Conservation (phyloP, 305 asterid genomes). For the Fraxinus albicans region DNA sequence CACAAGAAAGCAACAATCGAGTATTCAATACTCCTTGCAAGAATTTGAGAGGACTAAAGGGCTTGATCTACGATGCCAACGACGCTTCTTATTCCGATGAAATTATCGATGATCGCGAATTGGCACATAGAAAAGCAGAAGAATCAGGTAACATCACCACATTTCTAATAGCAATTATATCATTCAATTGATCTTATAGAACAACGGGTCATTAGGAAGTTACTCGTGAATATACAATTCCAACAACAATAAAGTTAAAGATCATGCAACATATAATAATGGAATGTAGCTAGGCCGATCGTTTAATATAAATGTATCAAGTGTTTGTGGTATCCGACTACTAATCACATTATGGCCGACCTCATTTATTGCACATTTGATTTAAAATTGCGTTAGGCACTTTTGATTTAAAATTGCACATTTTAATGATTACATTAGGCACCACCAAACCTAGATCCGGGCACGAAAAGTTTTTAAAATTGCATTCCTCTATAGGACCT, state of each 20-base stretch:
- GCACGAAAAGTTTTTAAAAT: not conserved
- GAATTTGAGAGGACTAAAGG: constrained; percentile 41
- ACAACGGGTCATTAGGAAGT: too few species aligned
- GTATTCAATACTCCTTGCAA: constrained; percentile 41
- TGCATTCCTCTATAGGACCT: not conserved
- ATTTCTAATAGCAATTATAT: not conserved
- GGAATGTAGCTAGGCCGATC: constrained; percentile 17
- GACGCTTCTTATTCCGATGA: constrained; percentile 31
- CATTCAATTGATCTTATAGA: not conserved
- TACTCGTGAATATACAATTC: not conserved
- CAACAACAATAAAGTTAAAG: not conserved
- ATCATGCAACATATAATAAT: constrained; percentile 20
- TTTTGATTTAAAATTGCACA: not conserved
- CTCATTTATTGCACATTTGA: too few species aligned
- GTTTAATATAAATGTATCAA: not conserved
- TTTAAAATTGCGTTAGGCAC: too few species aligned
- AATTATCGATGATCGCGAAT: constrained; percentile 40
- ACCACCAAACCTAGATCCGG: constrained; percentile 13
- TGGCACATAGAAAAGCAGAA: constrained; percentile 53
- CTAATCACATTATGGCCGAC: constrained; percentile 24
- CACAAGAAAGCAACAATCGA: constrained; percentile 32
- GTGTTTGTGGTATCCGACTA: constrained; percentile 14
- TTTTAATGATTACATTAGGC: constrained; percentile 22
- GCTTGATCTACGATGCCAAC: constrained; percentile 34
- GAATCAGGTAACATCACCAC: constrained; percentile 36